Evolutionary conservation across 345 rosid genomes (phyloP), one percentile per base, ranked within the genome.

Genomic region (Eutrema heterophyllum): DNA sequence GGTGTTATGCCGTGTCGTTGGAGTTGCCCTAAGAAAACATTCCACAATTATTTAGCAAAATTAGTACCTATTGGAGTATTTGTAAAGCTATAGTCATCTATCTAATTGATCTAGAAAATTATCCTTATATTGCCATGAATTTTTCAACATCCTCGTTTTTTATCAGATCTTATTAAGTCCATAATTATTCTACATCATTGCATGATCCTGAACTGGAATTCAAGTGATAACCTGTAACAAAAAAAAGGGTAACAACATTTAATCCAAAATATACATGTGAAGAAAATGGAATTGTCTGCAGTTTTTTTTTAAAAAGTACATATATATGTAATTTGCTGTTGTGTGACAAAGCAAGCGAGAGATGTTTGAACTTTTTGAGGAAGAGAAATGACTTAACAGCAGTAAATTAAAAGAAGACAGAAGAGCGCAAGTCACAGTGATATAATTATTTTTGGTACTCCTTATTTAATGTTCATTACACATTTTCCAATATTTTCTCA

Each of bases 311-410:
- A 30, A 56, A 26, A 3, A 4, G 2, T 15, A 7, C 16, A 38
- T 38, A 2, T 2, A 66, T 9, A 66, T 45, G n/a, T 5, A 15
- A 48, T 8, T 13, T 9, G 33, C n/a, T 74, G 73, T 52, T 58
- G 68, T 58, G 68, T 67, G 64, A 54, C 70, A 75, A 75, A 75
- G 63, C 33, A 53, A 52, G 65, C 58, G 18, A 76, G 21, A 63
- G 60, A 76, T 76, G 79, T 76, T 69, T 53, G 68, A 68, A 55
- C 79, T 54, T 76, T 76, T 76, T 54, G 75, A 76, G 79, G 75
- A 53, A 63, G 45, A 74, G 61, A 50, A 74, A 67, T 9, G 79
- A 75, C 79, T 76, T 68, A 27, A 32, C 75, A 69, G 59, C 75
- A 76, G 80, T 64, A 64, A 70, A 64, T 64, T 56, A 38, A 56